These are phyloP conservation scores for Fusarium sublunatum DNA, from an alignment of 2,329 filamentous ascomycete species.

Conservation along the genomic window DNA sequence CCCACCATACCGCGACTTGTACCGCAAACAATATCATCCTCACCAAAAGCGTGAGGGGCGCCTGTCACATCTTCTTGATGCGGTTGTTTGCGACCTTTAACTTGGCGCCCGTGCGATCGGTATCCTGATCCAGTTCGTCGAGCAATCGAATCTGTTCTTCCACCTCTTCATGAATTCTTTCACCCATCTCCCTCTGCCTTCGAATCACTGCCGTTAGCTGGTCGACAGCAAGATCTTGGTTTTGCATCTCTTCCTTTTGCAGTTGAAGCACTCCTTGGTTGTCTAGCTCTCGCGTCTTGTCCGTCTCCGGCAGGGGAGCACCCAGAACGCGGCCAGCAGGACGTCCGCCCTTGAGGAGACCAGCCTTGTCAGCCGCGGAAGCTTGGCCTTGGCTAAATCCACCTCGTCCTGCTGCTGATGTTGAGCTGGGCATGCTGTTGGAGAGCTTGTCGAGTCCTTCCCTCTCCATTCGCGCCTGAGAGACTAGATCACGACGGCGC, in stretches of 20 bases:
- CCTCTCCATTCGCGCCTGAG: constrained; percentile 76
- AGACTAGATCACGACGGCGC: constrained; percentile 75
- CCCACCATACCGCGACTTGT: constrained; percentile 48
- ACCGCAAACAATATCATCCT: constrained; percentile 46
- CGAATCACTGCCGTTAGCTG: constrained; percentile 75
- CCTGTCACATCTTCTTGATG: constrained; percentile 71
- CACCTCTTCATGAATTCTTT: constrained; percentile 80
- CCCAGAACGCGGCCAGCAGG: constrained; percentile 75
- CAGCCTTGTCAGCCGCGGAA: constrained; percentile 61
- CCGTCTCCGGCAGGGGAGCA: constrained; percentile 77
- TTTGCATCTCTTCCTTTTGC: constrained; percentile 77
- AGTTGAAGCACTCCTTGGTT: constrained; percentile 79
- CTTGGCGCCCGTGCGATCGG: constrained; percentile 74
- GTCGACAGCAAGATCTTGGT: constrained; percentile 80
- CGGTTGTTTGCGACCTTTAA: constrained; percentile 79
- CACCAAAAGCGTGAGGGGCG: constrained; percentile 42
- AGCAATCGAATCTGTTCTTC: constrained; percentile 78
- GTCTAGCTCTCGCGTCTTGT: constrained; percentile 79
- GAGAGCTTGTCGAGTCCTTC: constrained; percentile 80
- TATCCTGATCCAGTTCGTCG: constrained; percentile 72
- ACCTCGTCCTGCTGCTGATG: constrained; percentile 48
- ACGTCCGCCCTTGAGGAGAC: constrained; percentile 56
- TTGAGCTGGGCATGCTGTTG: constrained; percentile 60
- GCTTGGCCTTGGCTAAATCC: constrained; percentile 63
- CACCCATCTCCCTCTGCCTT: constrained; percentile 80